These are phyloP conservation scores for Fusarium sp. DNA, from an alignment of 2,329 filamentous ascomycete genomes.

Conservation along the genomic window DNA sequence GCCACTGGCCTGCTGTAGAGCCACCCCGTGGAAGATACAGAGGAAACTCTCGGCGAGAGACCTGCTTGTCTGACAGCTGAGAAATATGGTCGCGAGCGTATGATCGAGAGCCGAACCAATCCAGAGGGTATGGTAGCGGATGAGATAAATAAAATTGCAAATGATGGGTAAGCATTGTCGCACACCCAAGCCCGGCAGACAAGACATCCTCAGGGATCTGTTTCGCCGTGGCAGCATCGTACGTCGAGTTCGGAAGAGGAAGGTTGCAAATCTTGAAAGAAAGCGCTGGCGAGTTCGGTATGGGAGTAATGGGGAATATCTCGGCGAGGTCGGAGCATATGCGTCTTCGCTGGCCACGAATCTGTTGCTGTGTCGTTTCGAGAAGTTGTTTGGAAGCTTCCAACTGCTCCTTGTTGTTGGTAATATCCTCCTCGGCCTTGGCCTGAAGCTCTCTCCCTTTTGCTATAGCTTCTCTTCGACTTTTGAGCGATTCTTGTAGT, in stretches of 20 bases:
- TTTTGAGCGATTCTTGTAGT: constrained; percentile 72
- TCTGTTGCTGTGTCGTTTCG: constrained; percentile 69
- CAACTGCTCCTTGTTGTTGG: constrained; percentile 70
- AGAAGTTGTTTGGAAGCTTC: constrained; percentile 66
- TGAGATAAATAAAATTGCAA: constrained; percentile 86
- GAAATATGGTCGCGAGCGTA: constrained; percentile 82
- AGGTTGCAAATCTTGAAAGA: constrained; percentile 87
- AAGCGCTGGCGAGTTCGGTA: constrained; percentile 68
- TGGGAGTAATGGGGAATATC: constrained; percentile 84
- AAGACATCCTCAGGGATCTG: constrained; percentile 74
- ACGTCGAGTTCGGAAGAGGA: constrained; percentile 82
- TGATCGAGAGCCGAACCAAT: constrained; percentile 78
- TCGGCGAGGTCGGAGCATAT: constrained; percentile 84
- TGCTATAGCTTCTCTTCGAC: constrained; percentile 75
- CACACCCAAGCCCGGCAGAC: constrained; percentile 84
- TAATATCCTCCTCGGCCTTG: constrained; percentile 70
- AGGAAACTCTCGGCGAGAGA: constrained; percentile 78
- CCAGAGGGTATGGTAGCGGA: constrained; percentile 84
- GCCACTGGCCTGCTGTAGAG: constrained; percentile 79
- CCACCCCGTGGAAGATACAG: constrained; percentile 74
- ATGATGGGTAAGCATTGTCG: constrained; percentile 78
- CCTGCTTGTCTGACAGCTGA: constrained; percentile 59
- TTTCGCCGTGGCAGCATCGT: constrained; percentile 63
- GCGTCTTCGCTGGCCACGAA: constrained; percentile 87
- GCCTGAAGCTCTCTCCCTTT: constrained; percentile 70